phyloP scores from a whole-genome alignment of 2,329 filamentous ascomycete species.

The Fusarium humuli region DNA sequence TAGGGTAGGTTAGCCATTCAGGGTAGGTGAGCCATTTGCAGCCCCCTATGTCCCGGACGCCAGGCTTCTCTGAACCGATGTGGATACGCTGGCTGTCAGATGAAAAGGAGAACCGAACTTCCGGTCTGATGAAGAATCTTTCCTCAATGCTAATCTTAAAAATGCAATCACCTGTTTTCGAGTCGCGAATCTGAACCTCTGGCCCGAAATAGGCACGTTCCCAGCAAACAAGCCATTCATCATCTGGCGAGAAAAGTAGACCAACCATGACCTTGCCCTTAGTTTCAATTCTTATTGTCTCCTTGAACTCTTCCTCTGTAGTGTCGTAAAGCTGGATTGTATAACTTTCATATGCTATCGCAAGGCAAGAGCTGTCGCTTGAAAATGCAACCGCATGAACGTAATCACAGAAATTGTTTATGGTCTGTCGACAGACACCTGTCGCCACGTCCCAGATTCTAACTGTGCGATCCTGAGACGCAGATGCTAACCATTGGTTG shows the following conservation, averaged over 20 bases:
- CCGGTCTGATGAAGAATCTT: not conserved
- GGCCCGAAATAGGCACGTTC: not conserved
- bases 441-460: not conserved
- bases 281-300: not conserved
- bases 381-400: not conserved
- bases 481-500: not conserved
- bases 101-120: not conserved
- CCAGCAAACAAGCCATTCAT: not conserved
- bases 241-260: not conserved
- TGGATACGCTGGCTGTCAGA: not conserved
- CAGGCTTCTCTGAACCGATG: not conserved
- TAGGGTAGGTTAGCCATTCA: not conserved
- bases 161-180: not conserved
- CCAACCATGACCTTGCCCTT: not conserved
- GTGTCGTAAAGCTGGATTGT: not conserved
- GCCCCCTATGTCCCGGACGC: not conserved
- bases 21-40: not conserved
- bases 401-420: not conserved
- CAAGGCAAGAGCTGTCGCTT: not conserved
- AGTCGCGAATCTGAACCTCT: not conserved
- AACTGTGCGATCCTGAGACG: not conserved
- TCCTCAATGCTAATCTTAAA: not conserved
- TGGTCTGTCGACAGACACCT: not conserved
- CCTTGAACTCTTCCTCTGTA: not conserved
- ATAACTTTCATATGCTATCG: not conserved